These are phyloP conservation scores for Medicago lupulina DNA, from an alignment of 306 rosid genomes.

Conservation along the genomic window DNA sequence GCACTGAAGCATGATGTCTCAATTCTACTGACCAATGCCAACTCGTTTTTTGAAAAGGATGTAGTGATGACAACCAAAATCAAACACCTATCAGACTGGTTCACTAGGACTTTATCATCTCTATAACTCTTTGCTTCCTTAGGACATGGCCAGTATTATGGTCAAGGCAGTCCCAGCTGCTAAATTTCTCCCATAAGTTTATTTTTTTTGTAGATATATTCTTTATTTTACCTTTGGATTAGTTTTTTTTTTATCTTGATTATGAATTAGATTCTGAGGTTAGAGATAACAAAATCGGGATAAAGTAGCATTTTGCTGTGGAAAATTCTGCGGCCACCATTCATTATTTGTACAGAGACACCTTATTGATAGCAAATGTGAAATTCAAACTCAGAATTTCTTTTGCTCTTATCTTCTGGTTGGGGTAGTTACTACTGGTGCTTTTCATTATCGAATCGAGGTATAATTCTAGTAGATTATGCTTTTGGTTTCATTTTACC, in stretches of 20 bases:
- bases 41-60: constrained; percentile 67
- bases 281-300: constrained; percentile 50
- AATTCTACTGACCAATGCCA: constrained; percentile 69
- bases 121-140: constrained; percentile 48
- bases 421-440: constrained; percentile 9
- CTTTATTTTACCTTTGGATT: constrained; percentile 36
- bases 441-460: constrained; percentile 10
- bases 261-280: constrained; percentile 37
- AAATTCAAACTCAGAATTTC: constrained; percentile 36
- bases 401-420: constrained; percentile 3
- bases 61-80: constrained; percentile 57
- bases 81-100: constrained; percentile 88
- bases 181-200: constrained; percentile 34
- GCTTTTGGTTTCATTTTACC: not conserved
- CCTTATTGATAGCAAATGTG: constrained; percentile 50
- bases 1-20: constrained; percentile 80
- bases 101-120: constrained; percentile 59
- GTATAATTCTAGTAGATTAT: not conserved
- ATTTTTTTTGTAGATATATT: constrained; percentile 62
- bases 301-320: constrained; percentile 56
- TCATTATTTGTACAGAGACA: constrained; percentile 73
- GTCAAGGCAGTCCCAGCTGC: constrained; percentile 48
- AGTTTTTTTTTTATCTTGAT: constrained; percentile 34
- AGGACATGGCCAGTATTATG: constrained; percentile 48
- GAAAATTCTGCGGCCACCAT: constrained; percentile 60